These are phyloP conservation scores for Scytalidium sp. DNA, from an alignment of 2,329 filamentous ascomycete genomes.

Conservation along the genomic window DNA sequence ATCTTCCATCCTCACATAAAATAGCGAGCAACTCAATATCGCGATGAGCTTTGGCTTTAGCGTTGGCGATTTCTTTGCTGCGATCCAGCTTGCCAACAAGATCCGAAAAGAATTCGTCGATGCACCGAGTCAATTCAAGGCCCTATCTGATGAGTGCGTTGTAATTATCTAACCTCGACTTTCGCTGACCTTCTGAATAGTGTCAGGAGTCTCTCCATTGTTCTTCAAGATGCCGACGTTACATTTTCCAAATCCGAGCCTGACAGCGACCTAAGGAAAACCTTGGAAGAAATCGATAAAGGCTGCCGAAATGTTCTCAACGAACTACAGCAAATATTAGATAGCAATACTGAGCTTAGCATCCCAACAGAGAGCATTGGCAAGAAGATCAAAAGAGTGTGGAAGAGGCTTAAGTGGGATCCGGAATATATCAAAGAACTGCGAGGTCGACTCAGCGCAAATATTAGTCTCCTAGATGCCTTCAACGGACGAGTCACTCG, in stretches of 20 bases:
- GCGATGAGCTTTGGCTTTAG: conserved; percentile 33
- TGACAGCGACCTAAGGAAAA: conserved; percentile 12
- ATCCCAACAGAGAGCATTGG: conserved; percentile 1
- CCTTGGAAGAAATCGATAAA: conserved; percentile 13
- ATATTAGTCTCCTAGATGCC: conserved; percentile 21
- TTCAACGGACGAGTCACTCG: conserved; percentile 6
- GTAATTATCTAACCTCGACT: not conserved
- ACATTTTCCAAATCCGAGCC: conserved; percentile 14
- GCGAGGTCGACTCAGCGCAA: conserved; percentile 20
- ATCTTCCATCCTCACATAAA: conserved; percentile 2
- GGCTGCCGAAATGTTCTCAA: conserved; percentile 15
- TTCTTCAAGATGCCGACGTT: conserved; percentile 24
- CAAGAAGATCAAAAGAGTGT: conserved; percentile 15
- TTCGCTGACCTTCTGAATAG: conserved; percentile 12
- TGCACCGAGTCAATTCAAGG: conserved; percentile 24
- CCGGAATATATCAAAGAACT: conserved; percentile 20
- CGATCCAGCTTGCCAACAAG: conserved; percentile 24
- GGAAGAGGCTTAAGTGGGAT: conserved; percentile 25
- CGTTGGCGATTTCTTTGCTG: conserved; percentile 29
- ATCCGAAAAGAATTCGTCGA: conserved; percentile 23
- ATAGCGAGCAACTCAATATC: conserved; percentile 1
- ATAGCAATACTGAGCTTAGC: conserved; percentile 12
- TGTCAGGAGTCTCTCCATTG: conserved; percentile 23
- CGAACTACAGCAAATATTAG: conserved; percentile 9
- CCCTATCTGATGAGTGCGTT: conserved; percentile 21